These are phyloP conservation scores for Trichoderma erinaceum DNA, from an alignment of 495 filamentous ascomycete genomes.

Conservation along the genomic window DNA sequence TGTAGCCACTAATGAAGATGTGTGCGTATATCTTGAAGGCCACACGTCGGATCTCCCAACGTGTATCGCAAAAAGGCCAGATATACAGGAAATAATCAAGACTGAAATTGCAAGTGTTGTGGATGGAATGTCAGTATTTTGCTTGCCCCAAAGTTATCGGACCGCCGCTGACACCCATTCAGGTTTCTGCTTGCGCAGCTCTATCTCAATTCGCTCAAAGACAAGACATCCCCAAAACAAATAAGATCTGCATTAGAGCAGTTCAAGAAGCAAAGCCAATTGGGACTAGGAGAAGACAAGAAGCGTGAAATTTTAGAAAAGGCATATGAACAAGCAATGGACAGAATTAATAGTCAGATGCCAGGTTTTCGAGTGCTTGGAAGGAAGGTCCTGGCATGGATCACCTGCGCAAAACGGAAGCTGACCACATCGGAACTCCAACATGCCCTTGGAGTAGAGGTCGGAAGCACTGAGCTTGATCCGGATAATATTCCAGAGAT, in stretches of 20 bases:
- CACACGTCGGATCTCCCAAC: not conserved
- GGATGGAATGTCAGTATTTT: not conserved
- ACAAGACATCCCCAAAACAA: constrained; percentile 28
- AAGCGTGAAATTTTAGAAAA: constrained; percentile 22
- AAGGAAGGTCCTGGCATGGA: constrained; percentile 38
- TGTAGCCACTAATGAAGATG: constrained; percentile 28
- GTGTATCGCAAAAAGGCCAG: not conserved
- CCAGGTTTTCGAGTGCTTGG: constrained; percentile 30
- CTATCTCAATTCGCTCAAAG: constrained; percentile 39
- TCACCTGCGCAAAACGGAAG: constrained; percentile 34
- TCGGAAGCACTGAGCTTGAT: constrained; percentile 29
- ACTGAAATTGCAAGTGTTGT: not conserved
- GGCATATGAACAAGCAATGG: constrained; percentile 40
- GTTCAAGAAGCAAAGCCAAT: constrained; percentile 22
- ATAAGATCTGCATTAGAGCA: constrained; percentile 31
- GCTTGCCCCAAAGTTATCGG: not conserved
- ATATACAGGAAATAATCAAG: not conserved
- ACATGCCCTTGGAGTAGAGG: constrained; percentile 41
- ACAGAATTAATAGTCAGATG: constrained; percentile 38
- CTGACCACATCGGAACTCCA: constrained; percentile 41
- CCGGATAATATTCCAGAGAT: constrained; percentile 32
- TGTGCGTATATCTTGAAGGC: constrained; percentile 22
- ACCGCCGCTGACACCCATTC: constrained; percentile 10
- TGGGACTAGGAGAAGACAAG: not conserved
- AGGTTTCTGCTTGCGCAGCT: constrained; percentile 53